phyloP scores from a whole-genome alignment of 2,329 filamentous ascomycete species.

The Aspergillus sp. region DNA sequence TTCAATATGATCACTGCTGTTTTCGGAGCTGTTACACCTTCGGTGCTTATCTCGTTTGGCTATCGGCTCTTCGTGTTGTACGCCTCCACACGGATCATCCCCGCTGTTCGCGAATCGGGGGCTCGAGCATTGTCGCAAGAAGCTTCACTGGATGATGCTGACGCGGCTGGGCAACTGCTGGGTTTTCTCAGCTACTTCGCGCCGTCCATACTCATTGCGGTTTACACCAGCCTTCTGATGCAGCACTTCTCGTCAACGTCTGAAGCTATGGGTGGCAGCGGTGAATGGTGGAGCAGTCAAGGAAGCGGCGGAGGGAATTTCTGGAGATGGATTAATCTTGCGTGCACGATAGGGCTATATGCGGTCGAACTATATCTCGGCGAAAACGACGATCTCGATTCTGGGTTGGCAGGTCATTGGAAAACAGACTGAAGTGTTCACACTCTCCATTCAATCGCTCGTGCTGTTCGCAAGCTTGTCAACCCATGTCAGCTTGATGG shows the following conservation, averaged over 20 bases:
- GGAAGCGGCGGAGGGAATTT: slow-evolving; percentile 76
- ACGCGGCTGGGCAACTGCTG: slow-evolving; percentile 69
- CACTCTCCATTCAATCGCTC: too few species aligned
- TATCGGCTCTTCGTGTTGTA: slow-evolving; percentile 95
- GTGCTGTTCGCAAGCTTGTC: too few species aligned
- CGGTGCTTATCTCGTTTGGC: slow-evolving; percentile 85
- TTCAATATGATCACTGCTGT: slow-evolving; percentile 83
- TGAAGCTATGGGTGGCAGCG: slow-evolving; percentile 50
- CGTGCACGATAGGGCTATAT: slow-evolving; percentile 80
- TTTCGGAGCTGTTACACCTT: slow-evolving; percentile 89
- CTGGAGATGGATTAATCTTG: slow-evolving; percentile 91
- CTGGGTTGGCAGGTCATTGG: slow-evolving; percentile 69
- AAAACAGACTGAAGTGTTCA: slow-evolving; percentile 64
- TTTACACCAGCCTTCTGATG: slow-evolving; percentile 90
- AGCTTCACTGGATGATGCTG: slow-evolving; percentile 73
- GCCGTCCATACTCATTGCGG: slow-evolving; percentile 84
- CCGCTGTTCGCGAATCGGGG: slow-evolving; percentile 79
- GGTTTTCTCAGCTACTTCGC: slow-evolving; percentile 88
- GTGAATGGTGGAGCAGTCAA: slow-evolving; percentile 74
- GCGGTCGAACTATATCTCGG: slow-evolving; percentile 82
- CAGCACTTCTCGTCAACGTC: slow-evolving; percentile 81
- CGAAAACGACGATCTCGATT: slow-evolving; percentile 60
- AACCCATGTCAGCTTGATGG: too few species aligned
- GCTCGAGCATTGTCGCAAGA: slow-evolving; percentile 75
- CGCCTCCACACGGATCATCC: slow-evolving; percentile 89